phyloP scores from a whole-genome alignment of 441 rosid genomes.

The Populus hybrid region DNA sequence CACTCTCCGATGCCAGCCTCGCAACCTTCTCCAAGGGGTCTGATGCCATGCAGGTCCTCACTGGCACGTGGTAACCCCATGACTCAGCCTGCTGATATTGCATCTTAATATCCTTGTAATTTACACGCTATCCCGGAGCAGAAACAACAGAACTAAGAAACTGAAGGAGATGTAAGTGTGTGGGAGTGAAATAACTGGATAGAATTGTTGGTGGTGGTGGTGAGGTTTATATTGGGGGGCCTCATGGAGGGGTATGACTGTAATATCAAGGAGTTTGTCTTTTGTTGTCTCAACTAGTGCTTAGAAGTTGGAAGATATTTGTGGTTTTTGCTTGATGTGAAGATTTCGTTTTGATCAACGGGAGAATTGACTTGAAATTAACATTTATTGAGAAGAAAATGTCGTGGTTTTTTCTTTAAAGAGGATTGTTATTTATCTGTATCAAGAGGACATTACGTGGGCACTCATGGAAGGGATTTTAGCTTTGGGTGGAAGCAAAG shows the following conservation, averaged over 20 bases:
- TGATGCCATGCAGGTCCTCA: slow-evolving; percentile 5
- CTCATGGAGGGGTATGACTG: not conserved
- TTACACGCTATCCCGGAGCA: not conserved
- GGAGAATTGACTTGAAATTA: not conserved
- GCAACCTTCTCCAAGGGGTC: slow-evolving; percentile 44
- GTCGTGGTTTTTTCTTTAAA: slow-evolving; percentile 27
- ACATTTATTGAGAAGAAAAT: not conserved
- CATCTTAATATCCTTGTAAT: slow-evolving; percentile 11
- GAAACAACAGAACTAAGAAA: not conserved
- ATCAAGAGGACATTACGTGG: slow-evolving; percentile 17
- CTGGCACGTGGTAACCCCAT: slow-evolving; percentile 13
- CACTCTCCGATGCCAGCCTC: slow-evolving; percentile 51
- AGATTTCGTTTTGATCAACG: not conserved
- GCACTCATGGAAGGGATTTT: not conserved
- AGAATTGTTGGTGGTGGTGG: not conserved
- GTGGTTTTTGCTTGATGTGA: not conserved
- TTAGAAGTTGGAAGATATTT: not conserved
- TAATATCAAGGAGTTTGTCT: slow-evolving; percentile 33
- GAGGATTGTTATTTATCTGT: slow-evolving; percentile 37
- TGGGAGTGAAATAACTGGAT: not conserved
- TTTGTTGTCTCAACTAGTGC: slow-evolving; percentile 54
- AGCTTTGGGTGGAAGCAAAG: slow-evolving; percentile 15
- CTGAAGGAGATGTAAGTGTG: not conserved
- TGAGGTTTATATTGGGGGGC: not conserved
- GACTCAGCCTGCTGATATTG: slow-evolving; percentile 25